Base-by-base conservation (phyloP, 352 stramenopile genomes). In the Phytopythium kandeliae region DNA sequence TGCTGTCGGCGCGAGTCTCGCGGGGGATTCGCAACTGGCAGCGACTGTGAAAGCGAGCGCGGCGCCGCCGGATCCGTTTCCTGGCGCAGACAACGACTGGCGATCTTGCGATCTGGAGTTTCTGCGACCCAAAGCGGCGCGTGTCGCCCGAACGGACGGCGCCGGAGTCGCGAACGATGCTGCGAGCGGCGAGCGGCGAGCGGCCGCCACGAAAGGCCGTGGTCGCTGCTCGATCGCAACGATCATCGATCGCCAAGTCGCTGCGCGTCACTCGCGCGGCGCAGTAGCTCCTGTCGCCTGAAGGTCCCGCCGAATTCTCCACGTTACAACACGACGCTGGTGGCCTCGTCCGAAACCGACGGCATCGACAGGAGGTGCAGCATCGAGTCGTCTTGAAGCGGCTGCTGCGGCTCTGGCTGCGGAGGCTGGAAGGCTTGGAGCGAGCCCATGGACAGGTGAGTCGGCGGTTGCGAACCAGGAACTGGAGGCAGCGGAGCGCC, bases 361-460 rank as follows among this genome's bases (percentile, higher is more conserved):
- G 26, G 25, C 28, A 24, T 15, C 10, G 43, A 16, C 43, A 48
- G 16, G 25, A 48, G 36, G 25, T 48, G 43, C 16, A 48, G 43
- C 43, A 48, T 36, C n/a, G 6, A 21, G 7, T 48, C 43, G 10
- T 33, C 43, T 2, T 33, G 28, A 3, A 36, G 10, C 43, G 43
- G 25, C 26, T 24, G n/a, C 4, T 22, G 43, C 43, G 35, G 43
- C 41, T 48, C 16, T 16, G 33, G 42, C 26, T 16, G 24, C 12
- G 24, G 24, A 5, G 43, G 1, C 43, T 11, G 4, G 38, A 45
- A 30, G 38, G 10, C 22, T 3, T 7, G 38, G 11, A 45, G 38
- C 12, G 38, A 16, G 38, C 11, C 16, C 4, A 45, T 30, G 3
- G 38, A 2, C 7, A 30, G 3, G 4, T 43, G 19, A 43, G 13